These are phyloP conservation scores for Eruca vesicaria DNA, from an alignment of 441 rosid species.

Conservation along the genomic window DNA sequence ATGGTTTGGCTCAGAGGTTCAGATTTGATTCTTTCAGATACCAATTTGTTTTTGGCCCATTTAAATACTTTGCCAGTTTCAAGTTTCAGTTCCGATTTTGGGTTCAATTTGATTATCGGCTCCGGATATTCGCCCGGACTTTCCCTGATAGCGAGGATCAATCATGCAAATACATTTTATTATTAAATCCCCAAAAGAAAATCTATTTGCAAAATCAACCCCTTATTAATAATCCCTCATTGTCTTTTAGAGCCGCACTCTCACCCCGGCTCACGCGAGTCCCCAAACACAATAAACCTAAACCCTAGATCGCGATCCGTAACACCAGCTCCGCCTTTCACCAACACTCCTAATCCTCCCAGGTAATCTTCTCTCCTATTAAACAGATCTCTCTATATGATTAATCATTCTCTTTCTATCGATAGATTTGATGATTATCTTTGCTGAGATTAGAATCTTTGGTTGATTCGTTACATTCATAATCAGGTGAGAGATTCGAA, in stretches of 20 bases:
- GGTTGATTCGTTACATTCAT: background rate
- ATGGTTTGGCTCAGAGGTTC: too few relatives aligned
- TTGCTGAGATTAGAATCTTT: background rate
- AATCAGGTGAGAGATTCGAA: background rate
- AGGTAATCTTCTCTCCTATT: background rate
- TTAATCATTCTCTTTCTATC: background rate
- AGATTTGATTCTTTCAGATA: too few relatives aligned
- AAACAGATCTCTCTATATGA: background rate
- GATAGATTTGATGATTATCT: background rate
- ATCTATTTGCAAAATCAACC: background rate
- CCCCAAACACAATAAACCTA: slow-evolving; percentile 3
- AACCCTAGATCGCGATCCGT: slow-evolving; percentile 28
- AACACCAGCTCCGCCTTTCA: background rate
- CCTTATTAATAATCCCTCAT: background rate
- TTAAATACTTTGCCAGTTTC: too few relatives aligned
- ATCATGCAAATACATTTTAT: background rate
- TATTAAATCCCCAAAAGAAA: background rate
- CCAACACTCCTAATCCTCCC: background rate
- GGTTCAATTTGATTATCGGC: too few relatives aligned
- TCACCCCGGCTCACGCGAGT: slow-evolving; percentile 20
- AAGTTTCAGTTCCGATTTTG: too few relatives aligned
- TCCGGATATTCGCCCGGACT: too few relatives aligned
- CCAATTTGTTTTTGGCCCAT: too few relatives aligned
- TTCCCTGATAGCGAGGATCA: background rate
- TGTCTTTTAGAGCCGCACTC: background rate